These are phyloP conservation scores for Mycena sp. DNA, from an alignment of 1,284 basidiomycete species.

Conservation along the genomic window DNA sequence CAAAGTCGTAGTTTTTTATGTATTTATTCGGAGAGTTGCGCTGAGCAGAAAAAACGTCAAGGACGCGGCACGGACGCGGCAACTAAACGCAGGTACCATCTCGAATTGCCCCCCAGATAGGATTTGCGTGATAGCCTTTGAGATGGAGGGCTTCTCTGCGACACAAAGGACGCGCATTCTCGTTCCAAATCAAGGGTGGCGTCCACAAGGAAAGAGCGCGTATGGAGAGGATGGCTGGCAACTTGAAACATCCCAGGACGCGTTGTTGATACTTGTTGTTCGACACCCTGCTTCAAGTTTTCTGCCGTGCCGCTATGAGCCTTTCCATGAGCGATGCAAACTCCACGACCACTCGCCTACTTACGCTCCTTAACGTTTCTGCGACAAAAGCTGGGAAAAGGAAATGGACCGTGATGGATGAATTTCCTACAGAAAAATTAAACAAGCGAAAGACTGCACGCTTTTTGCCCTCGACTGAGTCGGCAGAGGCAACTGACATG, in stretches of 20 bases:
- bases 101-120: conserved; percentile 85
- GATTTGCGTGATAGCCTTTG: conserved; percentile 91
- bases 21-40: conserved; percentile 73
- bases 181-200: neutral
- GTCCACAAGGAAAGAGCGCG: conserved; percentile 2
- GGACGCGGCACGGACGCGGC: neutral
- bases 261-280: conserved; percentile 40
- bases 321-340: conserved; percentile 56
- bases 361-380: conserved; percentile 95
- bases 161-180: conserved; percentile 91
- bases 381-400: conserved; percentile 74
- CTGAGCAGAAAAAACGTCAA: conserved; percentile 48
- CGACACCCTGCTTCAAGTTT: neutral
- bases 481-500: conserved; percentile 20
- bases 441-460: conserved; percentile 65
- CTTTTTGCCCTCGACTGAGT: conserved; percentile 28
- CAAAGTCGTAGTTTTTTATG: conserved; percentile 95
- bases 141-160: conserved; percentile 98
- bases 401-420: conserved; percentile 58
- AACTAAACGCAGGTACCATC: conserved; percentile 63
- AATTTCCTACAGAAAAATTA: conserved; percentile 63
- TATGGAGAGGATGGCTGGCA: neutral
- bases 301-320: conserved; percentile 18
- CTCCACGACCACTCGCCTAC: conserved; percentile 70
- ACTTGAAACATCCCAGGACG: neutral